Evolutionary conservation across 495 filamentous ascomycete genomes (phyloP).

Genomic region (Daldinia concentrica): DNA sequence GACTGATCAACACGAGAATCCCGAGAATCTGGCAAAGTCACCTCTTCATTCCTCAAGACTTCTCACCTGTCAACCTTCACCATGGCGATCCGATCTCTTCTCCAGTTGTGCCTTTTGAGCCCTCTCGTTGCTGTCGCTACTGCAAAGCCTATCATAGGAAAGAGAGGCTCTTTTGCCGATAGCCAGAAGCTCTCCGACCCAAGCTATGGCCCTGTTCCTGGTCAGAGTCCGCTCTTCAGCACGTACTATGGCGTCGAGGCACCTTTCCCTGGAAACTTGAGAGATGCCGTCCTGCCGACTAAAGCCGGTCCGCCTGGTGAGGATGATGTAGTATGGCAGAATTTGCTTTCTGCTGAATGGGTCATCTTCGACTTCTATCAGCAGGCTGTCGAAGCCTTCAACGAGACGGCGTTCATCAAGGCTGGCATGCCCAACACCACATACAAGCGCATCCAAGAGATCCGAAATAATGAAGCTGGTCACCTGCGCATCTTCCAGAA

Average conservation of each 20-base stretch:
- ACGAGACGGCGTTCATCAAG: constrained; percentile 50
- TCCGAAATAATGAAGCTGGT: constrained; percentile 66
- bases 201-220: constrained; percentile 54
- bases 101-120: constrained; percentile 31
- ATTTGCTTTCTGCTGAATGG: constrained; percentile 64
- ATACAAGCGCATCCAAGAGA: constrained; percentile 60
- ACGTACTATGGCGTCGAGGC: constrained; percentile 53
- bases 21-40: constrained; percentile 7
- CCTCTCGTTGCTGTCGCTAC: constrained; percentile 26
- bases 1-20: not conserved
- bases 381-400: constrained; percentile 59
- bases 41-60: constrained; percentile 17
- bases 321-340: constrained; percentile 63
- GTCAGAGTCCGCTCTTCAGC: constrained; percentile 54
- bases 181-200: constrained; percentile 53
- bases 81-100: constrained; percentile 38
- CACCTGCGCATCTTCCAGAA: constrained; percentile 66
- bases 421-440: constrained; percentile 57
- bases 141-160: constrained; percentile 31
- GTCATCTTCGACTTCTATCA: constrained; percentile 66
- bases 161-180: constrained; percentile 27
- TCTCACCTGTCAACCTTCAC: constrained; percentile 11
- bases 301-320: constrained; percentile 48
- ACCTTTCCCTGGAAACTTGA: constrained; percentile 59
- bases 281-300: constrained; percentile 55